These are phyloP conservation scores for Celoporthe dispersa DNA, from an alignment of 2,329 filamentous ascomycete species.

Conservation along the genomic window DNA sequence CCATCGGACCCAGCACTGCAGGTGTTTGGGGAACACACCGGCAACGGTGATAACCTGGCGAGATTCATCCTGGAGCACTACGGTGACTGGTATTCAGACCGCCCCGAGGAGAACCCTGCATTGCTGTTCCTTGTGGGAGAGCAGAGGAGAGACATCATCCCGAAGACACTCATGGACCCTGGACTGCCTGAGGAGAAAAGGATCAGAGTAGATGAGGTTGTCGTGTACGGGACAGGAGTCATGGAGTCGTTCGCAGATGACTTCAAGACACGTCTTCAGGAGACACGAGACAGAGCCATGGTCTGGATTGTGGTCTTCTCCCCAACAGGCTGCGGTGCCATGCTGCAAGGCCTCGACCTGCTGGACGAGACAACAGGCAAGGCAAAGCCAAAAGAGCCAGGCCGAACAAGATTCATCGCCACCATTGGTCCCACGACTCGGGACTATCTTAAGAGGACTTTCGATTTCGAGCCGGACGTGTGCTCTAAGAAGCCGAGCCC, in stretches of 20 bases:
- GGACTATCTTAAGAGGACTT: slow-evolving; percentile 68
- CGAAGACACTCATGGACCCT: slow-evolving; percentile 71
- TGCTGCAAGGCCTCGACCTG: slow-evolving; percentile 59
- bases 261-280: slow-evolving; percentile 58
- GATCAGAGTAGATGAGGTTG: slow-evolving; percentile 75
- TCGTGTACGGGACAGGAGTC: slow-evolving; percentile 86
- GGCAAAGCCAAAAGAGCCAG: slow-evolving; percentile 36
- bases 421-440: slow-evolving; percentile 95
- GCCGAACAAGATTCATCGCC: slow-evolving; percentile 66
- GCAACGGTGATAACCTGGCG: slow-evolving; percentile 82
- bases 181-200: slow-evolving; percentile 52
- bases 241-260: slow-evolving; percentile 77
- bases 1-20: slow-evolving; percentile 55
- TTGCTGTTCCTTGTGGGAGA: slow-evolving; percentile 91
- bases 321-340: slow-evolving; percentile 65
- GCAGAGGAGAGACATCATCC: slow-evolving; percentile 87
- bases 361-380: slow-evolving; percentile 52
- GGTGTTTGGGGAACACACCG: slow-evolving; percentile 79
- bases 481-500: slow-evolving; percentile 83
- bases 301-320: slow-evolving; percentile 81
- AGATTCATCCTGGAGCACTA: slow-evolving; percentile 82
- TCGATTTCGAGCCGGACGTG: slow-evolving; percentile 74
- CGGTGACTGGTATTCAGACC: slow-evolving; percentile 52
- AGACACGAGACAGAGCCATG: slow-evolving; percentile 44
- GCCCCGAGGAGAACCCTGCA: slow-evolving; percentile 58